Evolutionary conservation across 805 yeast genomes (phyloP).

Genomic region (Zygoascus biomembranicola): DNA sequence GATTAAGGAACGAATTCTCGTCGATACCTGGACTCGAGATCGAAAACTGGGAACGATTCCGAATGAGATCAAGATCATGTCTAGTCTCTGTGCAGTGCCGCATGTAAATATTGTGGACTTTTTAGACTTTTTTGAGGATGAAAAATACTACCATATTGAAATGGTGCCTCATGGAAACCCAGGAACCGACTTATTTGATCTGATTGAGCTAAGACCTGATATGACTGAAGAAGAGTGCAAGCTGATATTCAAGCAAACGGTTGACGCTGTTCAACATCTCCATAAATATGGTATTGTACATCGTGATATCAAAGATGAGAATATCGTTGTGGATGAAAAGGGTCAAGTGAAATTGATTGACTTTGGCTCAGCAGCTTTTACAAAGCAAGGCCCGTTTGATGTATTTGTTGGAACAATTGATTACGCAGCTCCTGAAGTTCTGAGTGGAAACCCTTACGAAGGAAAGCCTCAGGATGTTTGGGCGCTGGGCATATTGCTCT

Average conservation of each 20-base stretch:
- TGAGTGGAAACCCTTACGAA: slow-evolving; percentile 78
- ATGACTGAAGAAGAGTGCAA: slow-evolving; percentile 76
- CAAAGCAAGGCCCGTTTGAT: slow-evolving; percentile 87
- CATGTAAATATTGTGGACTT: slow-evolving; percentile 84
- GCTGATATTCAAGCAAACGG: slow-evolving; percentile 70
- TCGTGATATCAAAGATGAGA: slow-evolving; percentile 92
- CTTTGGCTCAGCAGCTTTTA: slow-evolving; percentile 92
- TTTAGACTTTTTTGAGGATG: slow-evolving; percentile 90
- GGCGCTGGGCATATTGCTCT: slow-evolving; percentile 89
- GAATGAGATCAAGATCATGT: slow-evolving; percentile 90
- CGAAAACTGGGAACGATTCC: slow-evolving; percentile 88
- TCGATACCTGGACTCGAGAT: slow-evolving; percentile 97
- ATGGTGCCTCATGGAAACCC: slow-evolving; percentile 87
- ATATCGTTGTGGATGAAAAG: slow-evolving; percentile 69
- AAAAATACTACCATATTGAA: slow-evolving; percentile 79
- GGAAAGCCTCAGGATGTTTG: slow-evolving; percentile 96
- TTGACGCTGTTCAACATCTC: slow-evolving; percentile 68
- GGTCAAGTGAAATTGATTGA: slow-evolving; percentile 83
- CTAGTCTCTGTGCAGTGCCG: slow-evolving; percentile 52
- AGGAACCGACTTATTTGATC: slow-evolving; percentile 87
- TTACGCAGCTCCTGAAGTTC: slow-evolving; percentile 95
- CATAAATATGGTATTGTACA: slow-evolving; percentile 86
- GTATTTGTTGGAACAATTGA: slow-evolving; percentile 97
- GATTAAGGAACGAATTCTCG: slow-evolving; percentile 83
- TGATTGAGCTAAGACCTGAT: slow-evolving; percentile 75